These are phyloP conservation scores for Gossypium turneri DNA, from an alignment of 345 rosid genomes.

Conservation along the genomic window DNA sequence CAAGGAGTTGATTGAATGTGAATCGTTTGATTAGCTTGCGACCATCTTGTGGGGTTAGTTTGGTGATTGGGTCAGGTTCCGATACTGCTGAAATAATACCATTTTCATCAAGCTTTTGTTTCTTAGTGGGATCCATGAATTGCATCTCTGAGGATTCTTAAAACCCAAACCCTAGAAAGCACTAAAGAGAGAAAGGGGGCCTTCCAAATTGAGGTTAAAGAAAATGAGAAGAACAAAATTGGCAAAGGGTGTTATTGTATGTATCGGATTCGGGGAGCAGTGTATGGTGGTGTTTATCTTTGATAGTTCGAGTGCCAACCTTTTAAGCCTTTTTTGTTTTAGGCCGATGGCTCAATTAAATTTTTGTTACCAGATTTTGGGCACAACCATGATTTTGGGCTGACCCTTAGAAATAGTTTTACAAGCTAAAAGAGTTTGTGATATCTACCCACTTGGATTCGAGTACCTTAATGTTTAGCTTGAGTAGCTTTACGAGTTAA, in stretches of 20 bases:
- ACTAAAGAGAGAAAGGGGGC: not conserved
- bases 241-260: not conserved
- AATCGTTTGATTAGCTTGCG: not conserved
- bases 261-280: not conserved
- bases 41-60: not conserved
- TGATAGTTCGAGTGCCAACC: not conserved
- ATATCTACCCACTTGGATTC: too few relatives aligned
- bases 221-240: not conserved
- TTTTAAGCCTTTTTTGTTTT: not conserved
- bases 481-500: too few relatives aligned
- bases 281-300: not conserved
- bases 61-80: not conserved
- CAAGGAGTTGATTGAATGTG: not conserved
- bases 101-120: not conserved
- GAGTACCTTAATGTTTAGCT: too few relatives aligned
- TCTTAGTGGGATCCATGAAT: not conserved
- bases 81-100: not conserved
- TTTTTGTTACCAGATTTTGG: not conserved
- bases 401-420: not conserved
- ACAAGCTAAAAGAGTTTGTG: too few relatives aligned
- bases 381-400: not conserved
- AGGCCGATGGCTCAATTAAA: not conserved
- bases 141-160: not conserved
- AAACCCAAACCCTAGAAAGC: slow-evolving; percentile 43
- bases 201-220: not conserved